Evolutionary conservation across 176 grass and related monocot species (phyloP).

Genomic region (Aegilops speltoides): DNA sequence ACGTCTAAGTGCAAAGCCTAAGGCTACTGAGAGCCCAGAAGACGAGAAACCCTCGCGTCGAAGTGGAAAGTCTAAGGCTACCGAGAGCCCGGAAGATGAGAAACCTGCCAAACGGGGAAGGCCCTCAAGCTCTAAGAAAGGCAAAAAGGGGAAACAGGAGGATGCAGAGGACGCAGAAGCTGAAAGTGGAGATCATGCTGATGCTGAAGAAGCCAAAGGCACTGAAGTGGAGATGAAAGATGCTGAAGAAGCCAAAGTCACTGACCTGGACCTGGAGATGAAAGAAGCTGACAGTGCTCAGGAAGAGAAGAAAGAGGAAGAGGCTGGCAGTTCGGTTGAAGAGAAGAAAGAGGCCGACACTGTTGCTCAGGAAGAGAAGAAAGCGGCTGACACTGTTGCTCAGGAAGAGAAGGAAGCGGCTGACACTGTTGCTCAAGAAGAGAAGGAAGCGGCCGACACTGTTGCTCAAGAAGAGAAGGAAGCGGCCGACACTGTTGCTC

Average conservation of each 20-base stretch:
- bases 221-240: slow-evolving; percentile 64
- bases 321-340: background rate
- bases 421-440: slow-evolving; percentile 27
- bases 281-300: slow-evolving; percentile 31
- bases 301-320: slow-evolving; percentile 36
- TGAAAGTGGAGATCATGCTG: slow-evolving; percentile 21
- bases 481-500: slow-evolving; percentile 16
- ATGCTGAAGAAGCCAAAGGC: slow-evolving; percentile 32
- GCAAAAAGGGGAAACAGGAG: slow-evolving; percentile 40
- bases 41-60: slow-evolving; percentile 40
- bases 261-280: slow-evolving; percentile 26
- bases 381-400: slow-evolving; percentile 18
- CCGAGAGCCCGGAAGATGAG: slow-evolving; percentile 61
- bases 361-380: slow-evolving; percentile 32
- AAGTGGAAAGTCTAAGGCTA: slow-evolving; percentile 59
- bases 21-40: slow-evolving; percentile 61
- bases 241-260: slow-evolving; percentile 24
- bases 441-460: background rate
- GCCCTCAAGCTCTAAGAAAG: slow-evolving; percentile 33
- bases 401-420: slow-evolving; percentile 31
- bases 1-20: slow-evolving; percentile 77
- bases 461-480: slow-evolving; percentile 35
- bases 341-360: slow-evolving; percentile 27
- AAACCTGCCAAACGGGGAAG: slow-evolving; percentile 46
- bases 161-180: background rate